Base-by-base conservation (phyloP, 2,329 filamentous ascomycete genomes). In the Aspergillus eucalypticola region DNA sequence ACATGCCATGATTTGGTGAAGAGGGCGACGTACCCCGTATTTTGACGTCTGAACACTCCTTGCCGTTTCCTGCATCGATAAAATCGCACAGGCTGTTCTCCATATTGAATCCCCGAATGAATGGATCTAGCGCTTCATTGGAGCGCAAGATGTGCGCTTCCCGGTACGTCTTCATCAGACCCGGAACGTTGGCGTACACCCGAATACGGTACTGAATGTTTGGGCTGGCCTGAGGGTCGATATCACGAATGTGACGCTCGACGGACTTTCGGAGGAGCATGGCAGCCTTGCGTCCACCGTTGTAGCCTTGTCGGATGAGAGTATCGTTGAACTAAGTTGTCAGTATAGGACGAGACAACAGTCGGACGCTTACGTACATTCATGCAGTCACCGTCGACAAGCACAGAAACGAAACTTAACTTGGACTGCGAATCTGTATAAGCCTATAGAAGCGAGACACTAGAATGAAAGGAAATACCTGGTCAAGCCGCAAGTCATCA, bases 41-140 rank as follows among this genome's bases (percentile, higher is more conserved):
- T 55, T 79, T 80, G 38, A 73, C 71, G 64, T 80, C 78, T 1
- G 76, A 68, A 50, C 77, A 79, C 60, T 80, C 77, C 57, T 80
- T 80, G 8, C 77, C 77, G 57, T 75, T 71, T 5, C 78, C 78
- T 8, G 75, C 77, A 67, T 80, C 76, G 23, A 79, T 70, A 58
- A 75, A 78, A 41, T 79, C 76, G 61, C 73, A 78, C 19, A 75
- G 56, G 1, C 67, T 55, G 51, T 74, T 63, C 21, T 69, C 73
- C 64, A 75, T 78, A 55, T 80, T 80, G 67, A 80, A 79, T 0
- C 77, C 78, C 17, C 74, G 75, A 13, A 79, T 70, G 59, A 80
- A 81, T 2, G 69, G 64, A 21, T 65, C 58, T 41, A 80, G 64
- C 0, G 63, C 61, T 6, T 63, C 61, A 3, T 64, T 49, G 8